Evolutionary conservation across 805 yeast genomes (phyloP), one percentile per base, ranked within the genome.

Genomic region (Wickerhamiella galacta): DNA sequence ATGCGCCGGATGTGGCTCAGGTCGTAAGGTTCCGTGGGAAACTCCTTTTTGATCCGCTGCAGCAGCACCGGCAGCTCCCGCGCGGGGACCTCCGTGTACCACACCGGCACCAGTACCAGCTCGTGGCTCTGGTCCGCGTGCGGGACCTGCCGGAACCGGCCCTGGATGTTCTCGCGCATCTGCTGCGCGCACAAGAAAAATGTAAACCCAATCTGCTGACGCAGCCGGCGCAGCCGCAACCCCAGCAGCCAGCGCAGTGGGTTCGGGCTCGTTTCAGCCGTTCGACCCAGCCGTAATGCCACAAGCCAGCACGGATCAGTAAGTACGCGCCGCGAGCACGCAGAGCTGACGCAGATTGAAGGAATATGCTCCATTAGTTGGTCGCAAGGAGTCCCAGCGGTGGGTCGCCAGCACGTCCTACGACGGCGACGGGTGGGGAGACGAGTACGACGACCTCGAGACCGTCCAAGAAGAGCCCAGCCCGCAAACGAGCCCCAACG

Each of bases 341-440:
- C 26, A 24, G 26, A 24, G 15, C n/a, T 10, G 12, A 10, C 15
- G 9, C 26, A 25, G 28, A 25, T 31, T 26, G 21, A 17, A 30
- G 16, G 20, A 33, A 9, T 33, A 33, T 15, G 20, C 36, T 4
- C 37, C 37, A 16, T 31, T 20, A n/a, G 37, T 37, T 25, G 40
- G 37, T 10, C 38, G 41, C 16, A 41, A 43, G 20, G 51, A 54
- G 39, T 53, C 58, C 29, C 47, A 44, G 36, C 49, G 59, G 9
- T 54, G 59, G 59, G 57, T 51, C 14, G 49, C 53, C 7, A 43
- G 43, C 19, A 49, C 52, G 4, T 43, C 53, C 12, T 54, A 54
- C 34, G 59, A 54, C 20, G 59, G 58, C 4, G 55, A 52, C 31
- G 59, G 49, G 28, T 54, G 54, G 55, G 56, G 52, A 12, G 53